A percentile compares a stretch with the other conserved stretches of the same genome.
These are phyloP conservation scores for Setomelanomma holmii DNA, from an alignment of 2,329 filamentous ascomycete genomes.

Conservation along the genomic window DNA sequence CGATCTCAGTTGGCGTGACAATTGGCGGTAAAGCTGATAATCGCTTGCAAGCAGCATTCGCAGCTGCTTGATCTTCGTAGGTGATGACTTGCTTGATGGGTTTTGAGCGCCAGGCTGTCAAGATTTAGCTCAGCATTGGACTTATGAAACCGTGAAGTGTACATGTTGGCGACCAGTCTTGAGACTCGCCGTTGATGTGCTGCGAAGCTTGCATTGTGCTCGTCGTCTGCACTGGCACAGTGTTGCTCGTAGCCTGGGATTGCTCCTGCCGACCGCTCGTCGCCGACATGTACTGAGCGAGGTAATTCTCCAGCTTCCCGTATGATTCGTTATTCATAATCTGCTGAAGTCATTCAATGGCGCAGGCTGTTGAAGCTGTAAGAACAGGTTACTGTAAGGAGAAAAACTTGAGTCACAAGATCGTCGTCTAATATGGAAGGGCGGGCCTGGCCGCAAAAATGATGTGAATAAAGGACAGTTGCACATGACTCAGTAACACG, in stretches of 20 bases:
- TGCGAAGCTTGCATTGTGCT: constrained; percentile 1
- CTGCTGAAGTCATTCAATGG: background rate
- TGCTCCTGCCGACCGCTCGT: constrained; percentile 1
- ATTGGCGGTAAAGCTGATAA: constrained; percentile 76
- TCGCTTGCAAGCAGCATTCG: constrained; percentile 68
- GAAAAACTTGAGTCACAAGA: constrained; percentile 19
- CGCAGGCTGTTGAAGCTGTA: background rate
- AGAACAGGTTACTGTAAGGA: background rate
- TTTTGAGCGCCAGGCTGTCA: constrained; percentile 73
- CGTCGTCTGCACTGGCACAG: background rate
- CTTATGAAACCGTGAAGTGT: constrained; percentile 7
- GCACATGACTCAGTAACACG: constrained; percentile 29
- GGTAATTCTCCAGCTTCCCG: constrained; percentile 17
- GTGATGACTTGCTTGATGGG: constrained; percentile 78
- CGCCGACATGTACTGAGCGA: constrained; percentile 14
- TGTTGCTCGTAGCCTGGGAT: background rate
- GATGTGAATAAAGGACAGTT: constrained; percentile 23
- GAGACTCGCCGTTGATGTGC: constrained; percentile 6
- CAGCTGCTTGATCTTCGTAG: constrained; percentile 68
- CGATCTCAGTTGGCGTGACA: constrained; percentile 81
- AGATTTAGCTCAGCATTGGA: background rate
- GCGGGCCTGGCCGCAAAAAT: constrained; percentile 27
- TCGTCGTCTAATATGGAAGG: constrained; percentile 24
- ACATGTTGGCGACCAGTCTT: constrained; percentile 52
- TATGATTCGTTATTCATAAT: constrained; percentile 17